Conservation (phyloP, 495 filamentous ascomycete genomes). For the Trichoderma orchidacearum region DNA sequence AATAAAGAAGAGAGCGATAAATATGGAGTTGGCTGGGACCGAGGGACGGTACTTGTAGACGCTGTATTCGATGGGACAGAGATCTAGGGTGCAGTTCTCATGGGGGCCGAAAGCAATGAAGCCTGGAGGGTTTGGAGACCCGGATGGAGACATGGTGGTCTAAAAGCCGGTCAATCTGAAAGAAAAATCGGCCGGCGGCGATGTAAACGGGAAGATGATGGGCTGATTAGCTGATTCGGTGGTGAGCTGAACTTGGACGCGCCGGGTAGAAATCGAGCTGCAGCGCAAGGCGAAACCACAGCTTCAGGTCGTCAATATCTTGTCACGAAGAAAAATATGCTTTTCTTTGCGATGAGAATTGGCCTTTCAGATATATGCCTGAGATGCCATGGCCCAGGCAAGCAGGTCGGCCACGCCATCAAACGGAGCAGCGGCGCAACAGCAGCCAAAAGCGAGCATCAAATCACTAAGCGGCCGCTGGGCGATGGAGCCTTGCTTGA, state of each 20-base stretch:
- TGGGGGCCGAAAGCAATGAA: conserved; percentile 9
- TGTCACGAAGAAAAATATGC: not conserved
- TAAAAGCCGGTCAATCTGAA: not conserved
- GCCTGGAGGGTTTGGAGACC: not conserved
- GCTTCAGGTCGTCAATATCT: too few species aligned
- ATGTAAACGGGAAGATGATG: not conserved
- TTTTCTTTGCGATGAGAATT: not conserved
- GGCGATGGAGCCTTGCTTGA: too few species aligned
- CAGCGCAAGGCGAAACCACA: too few species aligned
- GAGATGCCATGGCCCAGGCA: not conserved
- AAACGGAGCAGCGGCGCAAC: not conserved
- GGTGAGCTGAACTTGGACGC: too few species aligned
- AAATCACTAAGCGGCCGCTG: too few species aligned
- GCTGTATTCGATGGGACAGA: conserved; percentile 10
- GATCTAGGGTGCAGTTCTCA: conserved; percentile 15
- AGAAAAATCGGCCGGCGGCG: not conserved
- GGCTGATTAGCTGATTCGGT: too few species aligned
- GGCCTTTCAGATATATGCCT: not conserved
- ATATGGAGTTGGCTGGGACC: conserved; percentile 8
- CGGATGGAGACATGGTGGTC: not conserved
- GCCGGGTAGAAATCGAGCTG: too few species aligned
- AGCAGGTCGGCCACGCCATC: not conserved
- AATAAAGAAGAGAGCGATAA: conserved; percentile 9
- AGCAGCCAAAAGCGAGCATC: not conserved
- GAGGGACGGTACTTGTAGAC: conserved; percentile 12